Evolutionary conservation across 176 grass and related monocot species (phyloP).

Genomic region (Aegilops umbellulata): DNA sequence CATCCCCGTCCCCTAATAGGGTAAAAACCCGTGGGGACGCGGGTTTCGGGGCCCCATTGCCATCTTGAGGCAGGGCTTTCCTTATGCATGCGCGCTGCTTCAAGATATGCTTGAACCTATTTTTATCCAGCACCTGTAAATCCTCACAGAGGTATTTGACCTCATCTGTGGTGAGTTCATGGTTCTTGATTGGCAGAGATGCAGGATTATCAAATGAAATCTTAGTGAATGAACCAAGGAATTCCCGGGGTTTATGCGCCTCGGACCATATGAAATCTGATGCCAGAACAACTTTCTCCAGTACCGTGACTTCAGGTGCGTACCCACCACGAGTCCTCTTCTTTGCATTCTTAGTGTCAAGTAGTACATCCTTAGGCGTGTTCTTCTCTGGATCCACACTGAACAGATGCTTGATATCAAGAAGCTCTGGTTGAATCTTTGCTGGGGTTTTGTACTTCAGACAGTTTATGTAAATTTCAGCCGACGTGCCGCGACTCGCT

Average conservation of each 20-base stretch:
- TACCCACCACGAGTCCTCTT: slow-evolving; percentile 83
- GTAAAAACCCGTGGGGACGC: no score
- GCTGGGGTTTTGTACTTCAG: slow-evolving; percentile 15
- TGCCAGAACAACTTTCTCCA: slow-evolving; percentile 65
- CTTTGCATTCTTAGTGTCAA: slow-evolving; percentile 36
- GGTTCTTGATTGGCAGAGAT: slow-evolving; percentile 63
- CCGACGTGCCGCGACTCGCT: no score
- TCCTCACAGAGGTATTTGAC: slow-evolving; percentile 73
- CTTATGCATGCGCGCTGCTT: slow-evolving; percentile 70
- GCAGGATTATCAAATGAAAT: slow-evolving; percentile 82
- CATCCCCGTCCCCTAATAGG: no score
- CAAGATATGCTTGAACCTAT: slow-evolving; percentile 91
- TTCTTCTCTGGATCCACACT: no score
- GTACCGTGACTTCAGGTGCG: slow-evolving; percentile 42
- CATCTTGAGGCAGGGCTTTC: slow-evolving; percentile 68
- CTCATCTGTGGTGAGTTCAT: slow-evolving; percentile 92
- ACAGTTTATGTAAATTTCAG: no score
- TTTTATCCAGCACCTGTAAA: slow-evolving; percentile 83
- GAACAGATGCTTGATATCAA: no score
- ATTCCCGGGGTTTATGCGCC: slow-evolving; percentile 51
- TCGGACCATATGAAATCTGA: slow-evolving; percentile 92
- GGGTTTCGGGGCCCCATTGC: no score
- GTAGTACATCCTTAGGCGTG: no score
- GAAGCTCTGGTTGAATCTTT: no score
- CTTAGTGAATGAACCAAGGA: slow-evolving; percentile 68